Evolutionary conservation across 306 rosid genomes (phyloP), one percentile per base, ranked within the genome.

Genomic region (Gillenia trifoliata): DNA sequence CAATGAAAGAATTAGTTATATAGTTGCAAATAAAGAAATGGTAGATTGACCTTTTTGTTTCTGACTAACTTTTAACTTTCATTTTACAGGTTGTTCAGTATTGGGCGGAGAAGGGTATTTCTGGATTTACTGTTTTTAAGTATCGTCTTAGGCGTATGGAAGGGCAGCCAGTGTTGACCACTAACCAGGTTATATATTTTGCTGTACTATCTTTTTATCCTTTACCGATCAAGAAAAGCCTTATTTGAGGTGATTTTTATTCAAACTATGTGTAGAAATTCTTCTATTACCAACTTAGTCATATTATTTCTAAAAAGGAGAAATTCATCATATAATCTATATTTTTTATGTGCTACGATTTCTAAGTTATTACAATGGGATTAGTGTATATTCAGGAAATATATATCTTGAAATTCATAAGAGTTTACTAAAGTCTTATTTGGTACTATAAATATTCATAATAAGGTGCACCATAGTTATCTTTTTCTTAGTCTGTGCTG

Each of bases 21-120:
- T 19, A 68, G 17, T 29, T 45, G 22, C 17, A 41, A 43, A 49
- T 49, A 68, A 11, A 33, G 13, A 70, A n/a, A 28, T 69, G 28
- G 29, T 70, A 33, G 49, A 31, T 70, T 7, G 23, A n/a, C 20
- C 30, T 22, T 8, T 70, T 54, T 5, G 12, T 71, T 31, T 10
- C 49, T 15, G 26, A 22, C 60, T 26, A 30, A 31, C 68, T 76
- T n/a, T 66, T 73, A 67, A 56, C 40, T 30, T 57, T 71, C 66
- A 56, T 45, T 75, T 81, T 81, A 56, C 84, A 94, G 98, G 99
- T 94, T 78, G 89, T 83, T 65, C 68, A 83, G 22, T 87, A 85
- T 81, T 92, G 99, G 99, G 93, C 91, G 29, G 99, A 92, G 68
- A 90, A 92, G 86, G 99, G 99, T 80, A 72, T 90, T 70, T 89